These are phyloP conservation scores for Tylopilus rubrobrunneus DNA, from an alignment of 768 basidiomycete species.

Conservation along the genomic window DNA sequence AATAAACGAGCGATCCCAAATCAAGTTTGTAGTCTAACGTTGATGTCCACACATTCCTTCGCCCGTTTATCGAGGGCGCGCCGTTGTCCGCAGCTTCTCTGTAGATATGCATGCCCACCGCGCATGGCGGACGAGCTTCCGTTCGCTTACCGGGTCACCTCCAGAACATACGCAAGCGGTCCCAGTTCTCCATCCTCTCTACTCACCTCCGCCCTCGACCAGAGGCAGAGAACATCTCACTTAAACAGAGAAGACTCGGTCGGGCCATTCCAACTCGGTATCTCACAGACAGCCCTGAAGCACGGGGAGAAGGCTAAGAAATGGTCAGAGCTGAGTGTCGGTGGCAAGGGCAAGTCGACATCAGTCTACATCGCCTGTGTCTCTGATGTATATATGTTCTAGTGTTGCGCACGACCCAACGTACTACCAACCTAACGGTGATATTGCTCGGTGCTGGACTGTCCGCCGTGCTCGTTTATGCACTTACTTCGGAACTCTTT, in stretches of 20 bases:
- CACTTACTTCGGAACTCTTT: conserved; percentile 78
- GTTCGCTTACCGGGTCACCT: background rate
- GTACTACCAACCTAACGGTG: conserved; percentile 49
- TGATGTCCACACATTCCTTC: conserved; percentile 12
- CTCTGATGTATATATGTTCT: background rate
- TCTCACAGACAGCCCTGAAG: conserved; percentile 52
- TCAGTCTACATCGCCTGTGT: background rate
- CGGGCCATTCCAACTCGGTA: conserved; percentile 76
- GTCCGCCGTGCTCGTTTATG: conserved; percentile 69
- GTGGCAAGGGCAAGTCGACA: conserved; percentile 64
- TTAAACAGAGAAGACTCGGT: conserved; percentile 53
- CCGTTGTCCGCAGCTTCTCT: conserved; percentile 1
- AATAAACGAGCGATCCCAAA: conserved; percentile 6
- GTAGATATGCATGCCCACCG: background rate
- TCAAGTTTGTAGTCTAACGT: background rate
- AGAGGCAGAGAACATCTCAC: conserved; percentile 40
- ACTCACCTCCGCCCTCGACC: conserved; percentile 64
- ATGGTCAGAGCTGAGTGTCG: conserved; percentile 75
- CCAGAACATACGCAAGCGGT: conserved; percentile 45
- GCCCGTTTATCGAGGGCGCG: conserved; percentile 6
- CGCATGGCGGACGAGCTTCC: background rate
- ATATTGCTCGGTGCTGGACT: conserved; percentile 77
- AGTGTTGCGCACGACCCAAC: conserved; percentile 38
- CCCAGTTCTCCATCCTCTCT: conserved; percentile 45
- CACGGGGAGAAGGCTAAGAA: conserved; percentile 58